These are phyloP conservation scores for Salix caprea DNA, from an alignment of 345 rosid species.

Conservation along the genomic window DNA sequence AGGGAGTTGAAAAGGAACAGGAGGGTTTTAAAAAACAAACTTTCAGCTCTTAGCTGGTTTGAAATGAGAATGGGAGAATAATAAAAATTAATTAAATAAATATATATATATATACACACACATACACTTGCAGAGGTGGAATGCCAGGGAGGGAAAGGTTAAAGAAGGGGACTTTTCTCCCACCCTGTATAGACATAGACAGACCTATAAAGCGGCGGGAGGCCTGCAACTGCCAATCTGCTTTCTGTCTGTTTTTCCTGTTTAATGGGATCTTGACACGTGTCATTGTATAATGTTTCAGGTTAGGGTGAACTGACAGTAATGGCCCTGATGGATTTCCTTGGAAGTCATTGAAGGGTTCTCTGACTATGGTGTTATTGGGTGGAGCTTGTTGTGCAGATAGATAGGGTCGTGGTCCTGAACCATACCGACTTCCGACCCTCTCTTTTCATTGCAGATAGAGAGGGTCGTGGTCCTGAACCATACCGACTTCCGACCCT, in stretches of 20 bases:
- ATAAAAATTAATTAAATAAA: not conserved
- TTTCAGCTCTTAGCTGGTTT: not conserved
- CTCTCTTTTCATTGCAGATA: not conserved
- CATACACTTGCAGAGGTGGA: constrained; percentile 1
- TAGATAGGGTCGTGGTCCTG: not conserved
- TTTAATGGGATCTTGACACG: constrained; percentile 6
- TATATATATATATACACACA: not conserved
- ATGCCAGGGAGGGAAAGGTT: constrained; percentile 6
- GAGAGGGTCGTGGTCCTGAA: constrained; percentile 7
- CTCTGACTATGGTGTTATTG: not conserved
- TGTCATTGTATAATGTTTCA: not conserved
- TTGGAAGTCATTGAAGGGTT: not conserved
- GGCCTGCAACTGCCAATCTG: constrained; percentile 19
- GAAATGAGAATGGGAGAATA: not conserved
- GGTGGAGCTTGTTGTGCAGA: not conserved
- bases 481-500: not conserved
- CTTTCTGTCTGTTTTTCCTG: constrained; percentile 1
- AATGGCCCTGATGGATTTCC: not conserved
- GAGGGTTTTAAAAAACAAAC: not conserved
- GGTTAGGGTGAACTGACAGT: not conserved
- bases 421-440: constrained; percentile 2
- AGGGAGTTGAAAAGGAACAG: not conserved
- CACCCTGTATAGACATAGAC: not conserved
- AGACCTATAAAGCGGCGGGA: not conserved
- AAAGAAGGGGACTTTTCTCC: constrained; percentile 1